Evolutionary conservation across 805 yeast genomes (phyloP), one percentile per base, ranked within the genome.

Genomic region (Yarrowia sp.): DNA sequence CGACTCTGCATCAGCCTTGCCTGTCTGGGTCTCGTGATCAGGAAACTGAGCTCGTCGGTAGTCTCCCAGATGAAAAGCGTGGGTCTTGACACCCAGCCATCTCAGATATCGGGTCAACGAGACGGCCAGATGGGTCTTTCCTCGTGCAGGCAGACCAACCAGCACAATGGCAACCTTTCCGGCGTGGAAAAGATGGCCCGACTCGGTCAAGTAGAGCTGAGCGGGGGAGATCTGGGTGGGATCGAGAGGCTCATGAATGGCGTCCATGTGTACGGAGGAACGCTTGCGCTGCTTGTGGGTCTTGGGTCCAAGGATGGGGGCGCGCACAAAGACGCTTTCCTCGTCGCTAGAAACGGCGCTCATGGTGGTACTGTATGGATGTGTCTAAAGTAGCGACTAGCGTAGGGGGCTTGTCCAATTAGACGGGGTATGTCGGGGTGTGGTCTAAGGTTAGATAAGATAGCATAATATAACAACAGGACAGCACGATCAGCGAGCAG

Each of bases 21-120:
- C 53, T 32, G 74, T 35, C 41, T 58, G 71, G 55, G 70, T 69
- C 36, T 63, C 67, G 32, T 63, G 56, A 19, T 63, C 67, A 9
- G 67, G 67, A 36, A 63, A 63, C 56, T 63, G 67, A 5, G 67
- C 67, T 71, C 97, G 84, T 74, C 98, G 85, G 76, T 93, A 94
- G 77, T 95, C 96, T 32, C 97, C 95, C 70, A 93, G 85, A 78
- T 94, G 98, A 80, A 91, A 94, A 38, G 92, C 87, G 74, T 92
- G 93, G 1, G 97, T 89, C 75, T 90, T 89, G 22, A 95, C 98
- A 5, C 99, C 99, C 55, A 95, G 82, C 99, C 99, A 95, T 74
- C 98, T 85, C 72, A 96, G 82, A 77, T 93, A 95, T 70, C 99
- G 85, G 4, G 97, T 92, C 72, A 95, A 83, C 14, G 97, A 89